A percentile compares a stretch with the other conserved stretches of the same genome.
Conservation (phyloP, 176 grass and related monocot genomes). For the Olyra latifolia region DNA sequence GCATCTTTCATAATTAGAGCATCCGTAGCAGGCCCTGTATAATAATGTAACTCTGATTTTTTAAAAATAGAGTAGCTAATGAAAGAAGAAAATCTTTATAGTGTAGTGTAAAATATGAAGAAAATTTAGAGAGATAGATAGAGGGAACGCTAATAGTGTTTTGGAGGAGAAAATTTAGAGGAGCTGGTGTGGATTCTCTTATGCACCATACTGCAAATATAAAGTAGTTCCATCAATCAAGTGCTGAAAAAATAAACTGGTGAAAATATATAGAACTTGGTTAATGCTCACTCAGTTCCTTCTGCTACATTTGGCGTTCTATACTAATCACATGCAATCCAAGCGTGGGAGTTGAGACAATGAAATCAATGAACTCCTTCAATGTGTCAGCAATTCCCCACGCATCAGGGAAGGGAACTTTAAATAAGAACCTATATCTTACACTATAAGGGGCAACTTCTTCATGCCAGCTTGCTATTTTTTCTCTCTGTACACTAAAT, state of each 20-base stretch:
- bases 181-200: too few species aligned
- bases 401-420: constrained; percentile 34
- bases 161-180: too few species aligned
- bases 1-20: constrained; percentile 23
- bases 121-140: too few species aligned
- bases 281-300: not conserved
- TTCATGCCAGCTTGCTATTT: not conserved
- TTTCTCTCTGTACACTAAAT: not conserved
- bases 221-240: constrained; percentile 9
- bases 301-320: not conserved
- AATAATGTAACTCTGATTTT: too few species aligned
- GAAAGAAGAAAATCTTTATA: too few species aligned
- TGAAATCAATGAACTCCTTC: constrained; percentile 27
- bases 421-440: not conserved
- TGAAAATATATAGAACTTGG: not conserved
- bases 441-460: not conserved
- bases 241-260: not conserved
- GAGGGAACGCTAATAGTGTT: too few species aligned
- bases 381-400: not conserved
- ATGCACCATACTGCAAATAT: constrained; percentile 10
- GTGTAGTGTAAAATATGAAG: too few species aligned
- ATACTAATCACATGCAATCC: not conserved
- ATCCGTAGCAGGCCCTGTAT: too few species aligned
- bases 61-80: too few species aligned
- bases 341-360: constrained; percentile 15